Conservation (phyloP, 2,329 filamentous ascomycete species). For the Aspergillus terreus region DNA sequence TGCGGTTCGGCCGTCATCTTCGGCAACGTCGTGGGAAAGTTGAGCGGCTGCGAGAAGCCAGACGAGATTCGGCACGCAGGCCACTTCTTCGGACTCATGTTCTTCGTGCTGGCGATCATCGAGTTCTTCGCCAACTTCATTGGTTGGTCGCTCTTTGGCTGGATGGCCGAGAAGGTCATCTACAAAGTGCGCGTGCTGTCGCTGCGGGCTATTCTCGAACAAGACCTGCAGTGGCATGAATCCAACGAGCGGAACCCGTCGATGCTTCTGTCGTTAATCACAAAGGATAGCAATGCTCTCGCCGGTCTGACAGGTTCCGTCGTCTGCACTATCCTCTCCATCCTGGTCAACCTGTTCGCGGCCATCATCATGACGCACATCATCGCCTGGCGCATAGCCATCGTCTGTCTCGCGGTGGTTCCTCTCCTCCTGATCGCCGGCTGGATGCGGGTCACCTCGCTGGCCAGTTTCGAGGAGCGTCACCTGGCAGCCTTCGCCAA, state of each 20-base stretch:
- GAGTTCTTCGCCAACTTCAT: constrained; percentile 59
- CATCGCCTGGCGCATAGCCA: constrained; percentile 70
- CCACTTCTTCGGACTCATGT: constrained; percentile 53
- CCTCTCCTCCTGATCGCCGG: constrained; percentile 66
- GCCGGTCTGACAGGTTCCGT: constrained; percentile 67
- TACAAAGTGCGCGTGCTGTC: constrained; percentile 61
- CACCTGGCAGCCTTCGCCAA: constrained; percentile 48
- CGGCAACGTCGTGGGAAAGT: constrained; percentile 54
- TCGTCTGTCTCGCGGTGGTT: constrained; percentile 66
- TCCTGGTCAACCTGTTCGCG: constrained; percentile 62
- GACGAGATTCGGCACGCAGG: constrained; percentile 48
- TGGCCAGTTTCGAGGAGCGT: constrained; percentile 55
- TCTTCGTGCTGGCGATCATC: constrained; percentile 57
- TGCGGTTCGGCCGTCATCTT: constrained; percentile 50
- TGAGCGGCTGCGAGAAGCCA: constrained; percentile 51
- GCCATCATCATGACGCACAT: constrained; percentile 66
- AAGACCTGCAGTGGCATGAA: constrained; percentile 68
- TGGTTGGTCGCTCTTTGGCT: constrained; percentile 56
- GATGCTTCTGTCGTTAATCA: constrained; percentile 62
- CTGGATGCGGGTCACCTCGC: constrained; percentile 61
- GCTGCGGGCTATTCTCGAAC: constrained; percentile 61
- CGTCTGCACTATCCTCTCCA: constrained; percentile 64
- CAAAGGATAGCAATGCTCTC: constrained; percentile 62
- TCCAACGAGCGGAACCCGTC: constrained; percentile 59
- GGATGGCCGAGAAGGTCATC: constrained; percentile 60